These are phyloP conservation scores for Fraxinus dipetala DNA, from an alignment of 305 asterid genomes.

Conservation along the genomic window DNA sequence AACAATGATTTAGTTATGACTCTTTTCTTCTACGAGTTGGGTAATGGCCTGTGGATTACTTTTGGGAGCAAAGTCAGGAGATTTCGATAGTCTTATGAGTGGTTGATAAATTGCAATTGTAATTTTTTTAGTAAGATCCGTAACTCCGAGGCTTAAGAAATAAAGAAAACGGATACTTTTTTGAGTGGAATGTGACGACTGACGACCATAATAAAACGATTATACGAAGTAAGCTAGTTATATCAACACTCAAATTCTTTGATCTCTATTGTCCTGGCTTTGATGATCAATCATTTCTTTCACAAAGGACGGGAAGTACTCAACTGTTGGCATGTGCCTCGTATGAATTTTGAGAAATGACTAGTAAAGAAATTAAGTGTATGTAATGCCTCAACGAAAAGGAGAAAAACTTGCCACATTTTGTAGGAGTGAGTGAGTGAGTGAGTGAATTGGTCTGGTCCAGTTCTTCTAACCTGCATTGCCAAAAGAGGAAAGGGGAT, in stretches of 20 bases:
- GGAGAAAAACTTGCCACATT: conserved; percentile 7
- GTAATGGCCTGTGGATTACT: not conserved
- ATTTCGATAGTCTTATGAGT: not conserved
- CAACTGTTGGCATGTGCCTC: not conserved
- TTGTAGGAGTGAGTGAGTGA: not conserved
- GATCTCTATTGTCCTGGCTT: not conserved
- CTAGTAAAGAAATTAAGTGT: conserved; percentile 8
- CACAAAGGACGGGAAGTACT: not conserved
- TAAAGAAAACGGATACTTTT: not conserved
- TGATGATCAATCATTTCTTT: not conserved
- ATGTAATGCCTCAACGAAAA: conserved; percentile 23
- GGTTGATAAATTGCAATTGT: not conserved
- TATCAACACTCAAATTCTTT: not conserved
- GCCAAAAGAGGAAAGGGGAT: not conserved
- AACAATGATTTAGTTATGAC: not conserved
- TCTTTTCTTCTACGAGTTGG: not conserved
- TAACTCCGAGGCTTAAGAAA: not conserved
- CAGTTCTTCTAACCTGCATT: not conserved
- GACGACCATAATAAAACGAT: not conserved
- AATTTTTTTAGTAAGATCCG: not conserved
- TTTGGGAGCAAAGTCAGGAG: not conserved
- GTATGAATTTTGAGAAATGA: not conserved
- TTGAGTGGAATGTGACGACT: not conserved
- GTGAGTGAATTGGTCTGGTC: not conserved
- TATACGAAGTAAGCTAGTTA: not conserved